These are phyloP conservation scores for Ramalina peruviana DNA, from an alignment of 495 filamentous ascomycete species.

Conservation along the genomic window DNA sequence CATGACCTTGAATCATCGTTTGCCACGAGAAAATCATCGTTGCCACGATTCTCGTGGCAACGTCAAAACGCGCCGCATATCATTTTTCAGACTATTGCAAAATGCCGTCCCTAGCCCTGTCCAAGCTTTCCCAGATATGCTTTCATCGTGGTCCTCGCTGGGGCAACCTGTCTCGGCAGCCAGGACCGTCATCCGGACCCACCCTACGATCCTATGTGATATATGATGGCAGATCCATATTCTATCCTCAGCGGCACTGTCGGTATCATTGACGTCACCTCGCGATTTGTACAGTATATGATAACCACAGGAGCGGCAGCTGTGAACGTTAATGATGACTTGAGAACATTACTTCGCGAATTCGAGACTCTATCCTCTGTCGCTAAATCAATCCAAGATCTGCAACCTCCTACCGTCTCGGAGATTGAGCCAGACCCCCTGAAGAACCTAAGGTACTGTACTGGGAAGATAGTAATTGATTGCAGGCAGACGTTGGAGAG, in stretches of 20 bases:
- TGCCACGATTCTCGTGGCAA: no score
- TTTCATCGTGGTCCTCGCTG: no score
- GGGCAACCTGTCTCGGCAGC: no score
- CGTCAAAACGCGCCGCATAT: no score
- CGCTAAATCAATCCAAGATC: neutral
- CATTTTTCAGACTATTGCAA: no score
- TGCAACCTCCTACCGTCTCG: neutral
- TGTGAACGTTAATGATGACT: neutral
- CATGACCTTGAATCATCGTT: no score
- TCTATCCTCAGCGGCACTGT: constrained; percentile 14
- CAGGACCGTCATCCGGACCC: no score
- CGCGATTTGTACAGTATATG: constrained; percentile 8
- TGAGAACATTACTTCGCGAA: neutral
- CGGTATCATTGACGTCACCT: constrained; percentile 10
- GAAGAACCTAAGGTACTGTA: neutral
- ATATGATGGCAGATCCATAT: constrained; percentile 15
- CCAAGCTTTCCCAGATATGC: no score
- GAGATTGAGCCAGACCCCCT: neutral
- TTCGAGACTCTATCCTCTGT: neutral
- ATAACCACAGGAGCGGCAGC: neutral
- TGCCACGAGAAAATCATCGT: no score
- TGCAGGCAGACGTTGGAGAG: neutral
- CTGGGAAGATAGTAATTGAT: neutral
- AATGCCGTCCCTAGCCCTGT: no score
- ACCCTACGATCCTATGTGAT: neutral